Conservation (phyloP, 768 basidiomycete species). For the Hydnomerulius pinastri region DNA sequence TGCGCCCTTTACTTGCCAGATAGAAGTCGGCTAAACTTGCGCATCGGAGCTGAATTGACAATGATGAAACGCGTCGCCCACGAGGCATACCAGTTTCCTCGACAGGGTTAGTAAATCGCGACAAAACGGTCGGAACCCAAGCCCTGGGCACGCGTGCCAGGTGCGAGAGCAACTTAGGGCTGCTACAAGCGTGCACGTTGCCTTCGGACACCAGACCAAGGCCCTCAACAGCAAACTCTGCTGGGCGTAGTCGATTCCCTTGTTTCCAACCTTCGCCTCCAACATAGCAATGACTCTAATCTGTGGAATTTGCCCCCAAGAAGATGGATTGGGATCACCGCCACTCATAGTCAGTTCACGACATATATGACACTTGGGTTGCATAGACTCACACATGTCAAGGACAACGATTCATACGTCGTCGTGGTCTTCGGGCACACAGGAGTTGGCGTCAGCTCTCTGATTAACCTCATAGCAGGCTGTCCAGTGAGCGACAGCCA, state of each 20-base stretch:
- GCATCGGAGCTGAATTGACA: not conserved
- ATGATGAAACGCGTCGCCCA: slow-evolving; percentile 11
- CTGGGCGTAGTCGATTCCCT: not conserved
- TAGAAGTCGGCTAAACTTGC: not conserved
- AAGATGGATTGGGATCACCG: not conserved
- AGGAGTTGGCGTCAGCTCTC: slow-evolving; percentile 30
- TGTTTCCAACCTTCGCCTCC: not conserved
- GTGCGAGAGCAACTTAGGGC: not conserved
- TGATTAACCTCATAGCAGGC: slow-evolving; percentile 29
- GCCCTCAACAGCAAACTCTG: not conserved
- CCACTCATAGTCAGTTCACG: not conserved
- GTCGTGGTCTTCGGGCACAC: slow-evolving; percentile 31
- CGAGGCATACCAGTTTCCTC: slow-evolving; percentile 8
- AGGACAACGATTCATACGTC: slow-evolving; percentile 16
- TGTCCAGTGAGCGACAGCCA: slow-evolving; percentile 15
- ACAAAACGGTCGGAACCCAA: slow-evolving; percentile 3
- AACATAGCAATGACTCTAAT: not conserved
- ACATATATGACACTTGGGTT: not conserved
- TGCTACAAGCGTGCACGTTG: not conserved
- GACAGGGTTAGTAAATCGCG: not conserved
- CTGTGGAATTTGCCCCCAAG: not conserved
- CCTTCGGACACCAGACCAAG: not conserved
- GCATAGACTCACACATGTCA: not conserved
- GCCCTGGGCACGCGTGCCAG: not conserved
- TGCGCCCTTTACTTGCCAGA: not conserved